Percentiles rank a stretch among this genome's conserved stretches.
These are phyloP conservation scores for Endoconidiophora laricicola DNA, from an alignment of 2,329 filamentous ascomycete genomes.

Conservation along the genomic window DNA sequence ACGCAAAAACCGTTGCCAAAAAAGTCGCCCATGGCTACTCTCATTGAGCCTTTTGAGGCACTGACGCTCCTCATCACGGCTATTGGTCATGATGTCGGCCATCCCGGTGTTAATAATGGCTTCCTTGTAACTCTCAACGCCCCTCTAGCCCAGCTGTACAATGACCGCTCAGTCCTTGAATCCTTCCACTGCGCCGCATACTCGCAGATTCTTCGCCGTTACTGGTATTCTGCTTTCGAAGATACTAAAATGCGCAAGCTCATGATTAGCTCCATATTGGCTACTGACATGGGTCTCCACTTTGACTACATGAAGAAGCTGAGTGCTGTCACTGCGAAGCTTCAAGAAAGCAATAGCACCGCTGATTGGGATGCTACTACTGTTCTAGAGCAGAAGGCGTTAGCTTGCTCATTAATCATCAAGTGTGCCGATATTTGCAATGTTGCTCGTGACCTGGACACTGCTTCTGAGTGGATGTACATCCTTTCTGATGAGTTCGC, in stretches of 20 bases:
- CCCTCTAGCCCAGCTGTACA: slow-evolving; percentile 86
- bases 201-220: slow-evolving; percentile 79
- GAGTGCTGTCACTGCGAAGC: slow-evolving; percentile 61
- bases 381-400: slow-evolving; percentile 56
- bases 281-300: slow-evolving; percentile 94
- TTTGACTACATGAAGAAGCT: slow-evolving; percentile 92
- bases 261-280: slow-evolving; percentile 94
- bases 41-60: slow-evolving; percentile 76
- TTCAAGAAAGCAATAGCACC: slow-evolving; percentile 47
- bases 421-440: slow-evolving; percentile 99
- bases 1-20: slow-evolving; percentile 18
- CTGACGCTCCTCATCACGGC: slow-evolving; percentile 81
- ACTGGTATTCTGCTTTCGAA: slow-evolving; percentile 75
- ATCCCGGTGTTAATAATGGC: slow-evolving; percentile 95
- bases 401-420: slow-evolving; percentile 82
- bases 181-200: slow-evolving; percentile 96
- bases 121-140: slow-evolving; percentile 87
- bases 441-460: slow-evolving; percentile 69
- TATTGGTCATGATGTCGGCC: slow-evolving; percentile 95
- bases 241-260: slow-evolving; percentile 67
- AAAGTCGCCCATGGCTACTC: slow-evolving; percentile 50
- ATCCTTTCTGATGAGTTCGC: slow-evolving; percentile 94
- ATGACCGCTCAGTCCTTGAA: slow-evolving; percentile 89
- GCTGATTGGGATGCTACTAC: slow-evolving; percentile 65
- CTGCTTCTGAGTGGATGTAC: slow-evolving; percentile 77